These are phyloP conservation scores for Euphorbia peplus DNA, from an alignment of 345 rosid species.

Conservation along the genomic window DNA sequence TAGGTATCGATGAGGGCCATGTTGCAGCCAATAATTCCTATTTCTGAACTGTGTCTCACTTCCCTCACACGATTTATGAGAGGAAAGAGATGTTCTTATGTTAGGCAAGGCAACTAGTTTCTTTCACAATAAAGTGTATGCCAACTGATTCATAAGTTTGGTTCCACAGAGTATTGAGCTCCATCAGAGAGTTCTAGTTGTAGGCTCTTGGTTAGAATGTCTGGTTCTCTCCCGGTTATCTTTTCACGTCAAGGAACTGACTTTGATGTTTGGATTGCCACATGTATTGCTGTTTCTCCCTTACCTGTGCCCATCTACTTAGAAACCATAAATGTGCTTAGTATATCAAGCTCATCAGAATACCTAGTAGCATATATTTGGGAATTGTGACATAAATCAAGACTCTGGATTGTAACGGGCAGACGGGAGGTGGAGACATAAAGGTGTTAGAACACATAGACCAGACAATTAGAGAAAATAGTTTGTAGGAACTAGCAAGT, in stretches of 20 bases:
- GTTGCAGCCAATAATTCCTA: background rate
- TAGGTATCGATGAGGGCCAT: background rate
- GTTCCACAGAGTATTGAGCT: background rate
- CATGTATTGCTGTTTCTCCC: background rate
- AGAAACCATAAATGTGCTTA: background rate
- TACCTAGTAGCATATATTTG: background rate
- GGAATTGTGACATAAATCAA: background rate
- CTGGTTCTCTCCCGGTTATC: background rate
- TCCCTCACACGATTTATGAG: background rate
- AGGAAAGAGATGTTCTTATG: background rate
- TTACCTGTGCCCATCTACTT: background rate
- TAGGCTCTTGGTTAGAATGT: background rate
- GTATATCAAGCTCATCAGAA: background rate
- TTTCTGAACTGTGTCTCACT: background rate
- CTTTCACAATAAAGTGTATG: background rate
- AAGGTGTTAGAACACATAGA: background rate
- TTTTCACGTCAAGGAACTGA: background rate
- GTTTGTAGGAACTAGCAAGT: background rate
- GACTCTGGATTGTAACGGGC: background rate
- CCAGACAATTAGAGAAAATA: background rate
- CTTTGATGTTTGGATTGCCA: background rate
- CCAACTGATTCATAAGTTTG: background rate
- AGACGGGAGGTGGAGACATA: background rate
- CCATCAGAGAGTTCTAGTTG: background rate
- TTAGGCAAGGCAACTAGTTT: background rate